Evolutionary conservation across 305 asterid species (phyloP), one percentile per base, ranked within the genome.

Genomic region (Fraxinus albicans): DNA sequence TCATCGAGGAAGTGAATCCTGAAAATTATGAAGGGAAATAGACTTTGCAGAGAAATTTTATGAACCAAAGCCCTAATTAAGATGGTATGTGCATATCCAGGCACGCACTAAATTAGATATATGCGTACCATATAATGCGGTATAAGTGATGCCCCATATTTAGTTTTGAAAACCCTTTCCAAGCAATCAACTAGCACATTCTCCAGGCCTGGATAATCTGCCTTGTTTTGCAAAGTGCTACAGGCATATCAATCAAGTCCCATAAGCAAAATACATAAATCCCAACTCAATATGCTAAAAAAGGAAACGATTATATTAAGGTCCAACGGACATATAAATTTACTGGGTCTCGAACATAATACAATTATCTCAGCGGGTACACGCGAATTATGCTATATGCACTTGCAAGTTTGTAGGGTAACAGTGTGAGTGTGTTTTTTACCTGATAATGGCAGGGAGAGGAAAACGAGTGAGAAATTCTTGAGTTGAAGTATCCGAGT

Each of bases 121-220:
- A 21, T 60, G 65, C 65, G 65, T 90, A 94, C 98, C 98, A 96
- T 93, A 88, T 79, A 94, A 79, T 92, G 98, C 34, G 98, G 98
- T 80, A 96, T 90, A 82, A 93, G 97, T 31, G 98, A 93, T 55
- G 98, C 94, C 58, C 99, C 98, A 84, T 93, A 90, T 74, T 92
- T 92, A 34, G 97, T 94, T 83, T 88, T 89, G 93, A 96, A 96
- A 77, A 94, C 81, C 93, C 92, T 91, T 77, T 89, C 98, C 88
- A 96, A 85, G 78, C 95, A 89, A 83, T 90, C 93, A 77, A 92
- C 93, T 90, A 94, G 80, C 9, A 92, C 95, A 83, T 82, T 88
- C 88, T 93, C 98, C 80, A 96, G 87, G 13, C 97, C 95, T 38
- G 98, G 97, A 85, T 89, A 90, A 78, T 93, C 90, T 73, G 88